Evolutionary conservation across 805 yeast genomes (phyloP), one percentile per base, ranked within the genome.

Genomic region (Brettanomyces sp.): DNA sequence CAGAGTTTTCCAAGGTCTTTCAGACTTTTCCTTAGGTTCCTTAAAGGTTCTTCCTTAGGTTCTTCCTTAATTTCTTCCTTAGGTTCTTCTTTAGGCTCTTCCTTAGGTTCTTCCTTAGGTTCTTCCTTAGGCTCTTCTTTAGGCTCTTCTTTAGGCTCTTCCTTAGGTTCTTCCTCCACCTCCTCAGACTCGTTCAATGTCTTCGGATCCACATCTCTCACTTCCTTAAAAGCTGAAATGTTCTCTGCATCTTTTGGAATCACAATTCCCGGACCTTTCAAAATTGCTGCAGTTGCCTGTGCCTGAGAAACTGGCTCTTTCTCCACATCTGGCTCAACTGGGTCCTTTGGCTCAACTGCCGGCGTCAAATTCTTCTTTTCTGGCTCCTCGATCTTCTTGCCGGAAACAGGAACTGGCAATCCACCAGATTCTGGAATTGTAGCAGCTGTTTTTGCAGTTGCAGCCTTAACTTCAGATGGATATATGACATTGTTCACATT

Each of bases 211-310:
- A 77, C 83, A 45, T 74, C 71, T 49, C 76, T 67, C 23, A 80
- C 71, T 53, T 79, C 74, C 41, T 66, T 63, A 57, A 88, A 83
- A 42, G 80, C 95, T 48, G 75, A 69, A 55, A 86, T 76, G n/a
- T 77, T 72, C 39, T 72, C 74, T 18, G 86, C 73, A 57, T 84
- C 74, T 38, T 67, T 56, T 42, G 91, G 91, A 53, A 84, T 60
- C 36, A 69, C 74, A 49, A 85, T 72, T 41, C 95, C 95, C 28
- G 93, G 88, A 57, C 84, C 90, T 43, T 87, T 85, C 35, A 74
- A 46, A 22, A 74, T 79, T 11, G 77, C 70, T 5, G 51, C 43
- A 18, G 42, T n/a, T 5, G 25, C 43, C 22, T 35, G 41, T 4
- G 22, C 21, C 49, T 51, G 49, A n/a, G 41, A 49, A 28, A 44